phyloP scores from a whole-genome alignment of 2,329 filamentous ascomycete genomes.

The Diaporthe humulicola region DNA sequence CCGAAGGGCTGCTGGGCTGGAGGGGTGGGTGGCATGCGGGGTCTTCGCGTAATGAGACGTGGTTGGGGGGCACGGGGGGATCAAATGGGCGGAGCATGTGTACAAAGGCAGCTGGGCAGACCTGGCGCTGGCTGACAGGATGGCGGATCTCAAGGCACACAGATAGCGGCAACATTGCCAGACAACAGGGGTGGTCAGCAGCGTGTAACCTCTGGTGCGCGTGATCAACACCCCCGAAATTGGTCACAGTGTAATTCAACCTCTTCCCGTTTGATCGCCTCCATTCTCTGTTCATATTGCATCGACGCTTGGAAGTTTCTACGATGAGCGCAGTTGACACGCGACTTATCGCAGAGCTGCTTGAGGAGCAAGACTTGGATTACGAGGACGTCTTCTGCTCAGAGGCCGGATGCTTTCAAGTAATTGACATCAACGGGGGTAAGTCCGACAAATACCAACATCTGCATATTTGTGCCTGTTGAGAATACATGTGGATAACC shows the following conservation, averaged over 20 bases:
- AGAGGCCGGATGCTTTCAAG: constrained; percentile 21
- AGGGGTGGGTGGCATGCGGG: neutral
- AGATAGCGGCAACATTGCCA: neutral
- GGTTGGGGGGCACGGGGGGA: neutral
- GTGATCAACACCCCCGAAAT: neutral
- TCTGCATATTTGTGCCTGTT: neutral
- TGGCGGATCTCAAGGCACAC: neutral
- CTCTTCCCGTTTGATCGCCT: neutral
- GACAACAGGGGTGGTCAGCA: constrained; percentile 13
- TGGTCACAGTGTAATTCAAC: neutral
- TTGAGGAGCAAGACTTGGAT: constrained; percentile 17
- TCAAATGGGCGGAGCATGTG: constrained; percentile 2
- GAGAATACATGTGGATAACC: neutral
- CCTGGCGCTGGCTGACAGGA: neutral
- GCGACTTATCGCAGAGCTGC: neutral
- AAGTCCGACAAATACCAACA: neutral
- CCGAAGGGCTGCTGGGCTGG: neutral
- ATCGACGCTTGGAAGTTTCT: too few relatives aligned
- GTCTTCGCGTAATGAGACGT: neutral
- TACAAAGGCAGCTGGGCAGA: neutral
- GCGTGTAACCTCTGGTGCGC: neutral
- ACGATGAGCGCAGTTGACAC: neutral
- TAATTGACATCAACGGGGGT: constrained; percentile 27
- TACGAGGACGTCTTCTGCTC: constrained; percentile 24
- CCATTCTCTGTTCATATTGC: neutral